Evolutionary conservation across 768 basidiomycete species (phyloP).

Genomic region (Lepiota brunneoincarnata): DNA sequence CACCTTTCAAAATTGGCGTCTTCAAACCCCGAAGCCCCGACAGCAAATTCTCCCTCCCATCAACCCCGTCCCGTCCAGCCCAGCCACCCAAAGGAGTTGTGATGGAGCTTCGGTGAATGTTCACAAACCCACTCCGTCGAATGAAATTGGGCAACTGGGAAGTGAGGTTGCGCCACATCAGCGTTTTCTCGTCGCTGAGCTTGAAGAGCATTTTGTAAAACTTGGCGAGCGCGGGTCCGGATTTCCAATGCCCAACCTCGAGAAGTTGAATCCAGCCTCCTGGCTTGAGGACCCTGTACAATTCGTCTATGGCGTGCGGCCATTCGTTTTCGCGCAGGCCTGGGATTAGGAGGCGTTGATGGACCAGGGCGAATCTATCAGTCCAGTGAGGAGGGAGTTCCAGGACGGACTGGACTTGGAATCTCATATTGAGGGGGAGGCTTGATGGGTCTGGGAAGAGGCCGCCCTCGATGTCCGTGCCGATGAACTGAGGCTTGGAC

Average conservation of each 20-base stretch:
- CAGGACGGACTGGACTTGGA: constrained; percentile 1
- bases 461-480: constrained; percentile 4
- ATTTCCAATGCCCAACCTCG: constrained; percentile 1
- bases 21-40: not conserved
- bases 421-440: constrained; percentile 1
- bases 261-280: constrained; percentile 6
- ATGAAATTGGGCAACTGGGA: not conserved
- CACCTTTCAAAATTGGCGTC: not conserved
- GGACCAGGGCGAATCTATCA: constrained; percentile 6
- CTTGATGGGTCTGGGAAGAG: constrained; percentile 6
- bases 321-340: constrained; percentile 6
- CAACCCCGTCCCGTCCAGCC: constrained; percentile 3
- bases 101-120: not conserved
- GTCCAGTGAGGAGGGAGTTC: constrained; percentile 4
- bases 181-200: not conserved
- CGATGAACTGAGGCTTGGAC: constrained; percentile 1
- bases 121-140: not conserved
- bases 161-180: constrained; percentile 2
- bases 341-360: constrained; percentile 8
- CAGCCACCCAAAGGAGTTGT: not conserved
- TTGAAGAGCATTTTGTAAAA: not conserved
- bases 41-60: constrained; percentile 1
- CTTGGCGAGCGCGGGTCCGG: not conserved
- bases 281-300: constrained; percentile 5
- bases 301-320: constrained; percentile 2